Evolutionary conservation across 345 rosid genomes (phyloP).

Genomic region (Erucastrum elatum): DNA sequence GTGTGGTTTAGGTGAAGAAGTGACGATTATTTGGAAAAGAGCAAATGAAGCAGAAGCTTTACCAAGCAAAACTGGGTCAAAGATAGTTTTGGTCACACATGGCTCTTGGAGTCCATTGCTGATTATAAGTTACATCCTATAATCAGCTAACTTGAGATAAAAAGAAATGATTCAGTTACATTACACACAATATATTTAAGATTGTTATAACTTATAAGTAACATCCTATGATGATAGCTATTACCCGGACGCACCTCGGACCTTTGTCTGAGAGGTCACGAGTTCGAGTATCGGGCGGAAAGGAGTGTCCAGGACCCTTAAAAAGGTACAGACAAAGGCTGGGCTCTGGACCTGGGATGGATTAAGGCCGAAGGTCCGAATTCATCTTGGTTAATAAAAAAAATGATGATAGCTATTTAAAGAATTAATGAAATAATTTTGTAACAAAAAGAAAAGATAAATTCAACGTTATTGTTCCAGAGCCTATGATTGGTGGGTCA

Average conservation of each 20-base stretch:
- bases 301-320: too few relatives aligned
- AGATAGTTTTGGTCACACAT: conserved; percentile 61
- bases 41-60: conserved; percentile 64
- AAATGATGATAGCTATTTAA: not conserved
- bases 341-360: too few relatives aligned
- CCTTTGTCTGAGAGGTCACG: too few relatives aligned
- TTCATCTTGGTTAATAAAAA: too few relatives aligned
- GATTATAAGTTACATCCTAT: not conserved
- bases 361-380: too few relatives aligned
- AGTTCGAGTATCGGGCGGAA: too few relatives aligned
- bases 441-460: not conserved
- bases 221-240: conserved; percentile 37
- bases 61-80: conserved; percentile 51
- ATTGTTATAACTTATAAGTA: conserved; percentile 37
- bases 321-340: too few relatives aligned
- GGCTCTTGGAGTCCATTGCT: conserved; percentile 78
- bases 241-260: not conserved
- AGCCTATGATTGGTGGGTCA: conserved; percentile 24
- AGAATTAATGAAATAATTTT: not conserved
- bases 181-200: not conserved
- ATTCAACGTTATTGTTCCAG: not conserved
- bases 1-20: conserved; percentile 65
- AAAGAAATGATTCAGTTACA: too few relatives aligned
- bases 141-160: too few relatives aligned
- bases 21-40: conserved; percentile 68